phyloP scores from a whole-genome alignment of 768 basidiomycete genomes.

The Rhizopogon roseolus region DNA sequence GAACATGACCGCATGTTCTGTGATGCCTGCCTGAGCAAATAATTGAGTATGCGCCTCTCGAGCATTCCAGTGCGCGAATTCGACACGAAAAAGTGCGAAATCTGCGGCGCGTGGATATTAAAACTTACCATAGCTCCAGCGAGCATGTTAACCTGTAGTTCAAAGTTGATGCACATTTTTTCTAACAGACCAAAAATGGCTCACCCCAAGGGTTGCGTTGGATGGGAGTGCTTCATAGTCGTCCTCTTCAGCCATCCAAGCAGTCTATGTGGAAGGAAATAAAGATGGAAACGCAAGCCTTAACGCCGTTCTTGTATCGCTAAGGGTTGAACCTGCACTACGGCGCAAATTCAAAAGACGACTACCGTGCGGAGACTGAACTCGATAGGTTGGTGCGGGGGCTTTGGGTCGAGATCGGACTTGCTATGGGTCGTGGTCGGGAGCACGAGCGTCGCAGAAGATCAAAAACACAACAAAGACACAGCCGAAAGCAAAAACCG shows the following conservation, averaged over 20 bases:
- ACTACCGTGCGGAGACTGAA: neutral
- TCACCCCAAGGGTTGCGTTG: constrained; percentile 74
- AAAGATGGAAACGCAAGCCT: constrained; percentile 1
- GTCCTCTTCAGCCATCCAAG: constrained; percentile 37
- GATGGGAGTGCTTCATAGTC: constrained; percentile 69
- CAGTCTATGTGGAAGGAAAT: constrained; percentile 6
- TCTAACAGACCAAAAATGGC: constrained; percentile 8
- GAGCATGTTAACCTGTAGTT: constrained; percentile 83
- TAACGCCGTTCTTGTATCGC: constrained; percentile 4
- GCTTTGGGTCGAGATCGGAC: neutral
- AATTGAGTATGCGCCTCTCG: constrained; percentile 9
- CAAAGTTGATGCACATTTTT: constrained; percentile 11
- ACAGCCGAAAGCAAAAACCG: neutral
- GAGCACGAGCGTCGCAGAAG: neutral
- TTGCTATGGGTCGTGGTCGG: neutral
- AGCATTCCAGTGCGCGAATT: neutral
- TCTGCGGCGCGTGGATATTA: neutral
- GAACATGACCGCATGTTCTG: constrained; percentile 98
- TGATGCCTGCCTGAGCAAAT: constrained; percentile 84
- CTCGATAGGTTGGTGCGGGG: neutral
- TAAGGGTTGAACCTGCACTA: neutral
- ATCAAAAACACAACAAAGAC: neutral
- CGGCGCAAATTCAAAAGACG: neutral
- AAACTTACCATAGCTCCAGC: constrained; percentile 88
- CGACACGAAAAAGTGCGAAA: neutral